Percentiles rank a stretch among this genome's conserved stretches.
phyloP scores from a whole-genome alignment of 257 asterid genomes.

The Solanum bulbocastanum region DNA sequence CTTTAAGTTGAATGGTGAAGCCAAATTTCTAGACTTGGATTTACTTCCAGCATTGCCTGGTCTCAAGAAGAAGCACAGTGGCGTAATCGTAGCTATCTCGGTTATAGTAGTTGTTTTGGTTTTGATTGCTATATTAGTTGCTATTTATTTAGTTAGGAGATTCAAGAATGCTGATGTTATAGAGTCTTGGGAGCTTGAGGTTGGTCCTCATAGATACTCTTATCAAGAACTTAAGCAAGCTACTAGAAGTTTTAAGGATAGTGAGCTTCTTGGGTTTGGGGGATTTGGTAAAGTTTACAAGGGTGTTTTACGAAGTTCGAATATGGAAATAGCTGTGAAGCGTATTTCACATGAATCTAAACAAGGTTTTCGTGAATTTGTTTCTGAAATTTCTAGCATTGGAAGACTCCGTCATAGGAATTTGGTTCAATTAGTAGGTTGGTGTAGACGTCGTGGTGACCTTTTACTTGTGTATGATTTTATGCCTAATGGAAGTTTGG shows the following conservation, averaged over 20 bases:
- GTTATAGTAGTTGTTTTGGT: not conserved
- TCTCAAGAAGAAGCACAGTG: slow-evolving; percentile 13
- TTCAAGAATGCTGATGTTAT: slow-evolving; percentile 41
- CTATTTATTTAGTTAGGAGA: slow-evolving; percentile 9
- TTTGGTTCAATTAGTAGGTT: slow-evolving; percentile 57
- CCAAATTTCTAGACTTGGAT: slow-evolving; percentile 25
- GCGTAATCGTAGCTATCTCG: slow-evolving; percentile 11
- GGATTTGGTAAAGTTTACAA: slow-evolving; percentile 68
- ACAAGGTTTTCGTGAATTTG: slow-evolving; percentile 61
- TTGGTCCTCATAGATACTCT: slow-evolving; percentile 59
- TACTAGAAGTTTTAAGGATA: slow-evolving; percentile 47
- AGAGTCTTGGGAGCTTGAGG: slow-evolving; percentile 70
- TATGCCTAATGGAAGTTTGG: slow-evolving; percentile 77
- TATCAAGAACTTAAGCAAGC: slow-evolving; percentile 52
- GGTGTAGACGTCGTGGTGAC: slow-evolving; percentile 62
- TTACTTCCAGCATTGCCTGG: slow-evolving; percentile 32
- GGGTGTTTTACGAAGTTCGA: slow-evolving; percentile 29
- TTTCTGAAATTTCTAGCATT: slow-evolving; percentile 55
- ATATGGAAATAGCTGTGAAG: slow-evolving; percentile 50
- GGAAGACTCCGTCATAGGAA: slow-evolving; percentile 64
- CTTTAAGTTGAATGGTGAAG: slow-evolving; percentile 41
- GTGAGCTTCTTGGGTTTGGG: slow-evolving; percentile 57
- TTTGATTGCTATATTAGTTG: slow-evolving; percentile 5
- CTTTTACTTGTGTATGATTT: slow-evolving; percentile 58
- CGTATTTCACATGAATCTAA: slow-evolving; percentile 53